Percentiles rank a stretch among this genome's conserved stretches.
These are phyloP conservation scores for Saitozyma podzolica DNA, from an alignment of 768 basidiomycete genomes.

Conservation along the genomic window DNA sequence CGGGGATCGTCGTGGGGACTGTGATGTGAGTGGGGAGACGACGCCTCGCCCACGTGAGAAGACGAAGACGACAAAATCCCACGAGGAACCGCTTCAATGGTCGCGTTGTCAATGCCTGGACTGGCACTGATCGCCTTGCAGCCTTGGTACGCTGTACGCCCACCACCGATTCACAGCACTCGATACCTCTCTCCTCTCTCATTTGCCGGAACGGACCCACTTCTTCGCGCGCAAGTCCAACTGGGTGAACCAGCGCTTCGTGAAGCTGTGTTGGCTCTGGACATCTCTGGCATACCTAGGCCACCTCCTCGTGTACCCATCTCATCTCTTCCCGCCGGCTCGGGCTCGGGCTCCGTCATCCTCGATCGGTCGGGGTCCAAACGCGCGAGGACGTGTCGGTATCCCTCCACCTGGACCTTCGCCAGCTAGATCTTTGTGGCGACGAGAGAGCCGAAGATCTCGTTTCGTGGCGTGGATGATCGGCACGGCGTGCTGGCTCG, in stretches of 20 bases:
- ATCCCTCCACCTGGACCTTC: neutral
- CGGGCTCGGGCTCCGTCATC: slow-evolving; percentile 1
- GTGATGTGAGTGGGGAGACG: slow-evolving; percentile 10
- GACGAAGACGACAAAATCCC: no score
- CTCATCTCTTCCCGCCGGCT: slow-evolving; percentile 34
- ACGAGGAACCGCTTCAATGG: no score
- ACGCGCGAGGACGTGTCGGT: no score
- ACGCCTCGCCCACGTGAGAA: no score
- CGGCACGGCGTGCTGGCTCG: slow-evolving; percentile 32
- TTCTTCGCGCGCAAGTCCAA: slow-evolving; percentile 82
- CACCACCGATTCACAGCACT: slow-evolving; percentile 65
- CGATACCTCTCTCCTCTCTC: slow-evolving; percentile 76
- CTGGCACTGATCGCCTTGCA: slow-evolving; percentile 1
- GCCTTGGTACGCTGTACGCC: slow-evolving; percentile 33
- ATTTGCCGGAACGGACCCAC: slow-evolving; percentile 61
- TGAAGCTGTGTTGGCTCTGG: slow-evolving; percentile 91
- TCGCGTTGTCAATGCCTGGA: no score
- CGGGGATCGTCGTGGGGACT: neutral
- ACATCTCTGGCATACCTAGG: slow-evolving; percentile 64
- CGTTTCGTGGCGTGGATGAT: slow-evolving; percentile 23
- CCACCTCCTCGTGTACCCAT: slow-evolving; percentile 55
- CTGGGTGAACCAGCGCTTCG: slow-evolving; percentile 77
- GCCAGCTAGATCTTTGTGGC: neutral
- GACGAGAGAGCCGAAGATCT: neutral
- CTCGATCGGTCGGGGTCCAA: neutral